phyloP scores from a whole-genome alignment of 306 rosid species.

The Castanea mollissima region DNA sequence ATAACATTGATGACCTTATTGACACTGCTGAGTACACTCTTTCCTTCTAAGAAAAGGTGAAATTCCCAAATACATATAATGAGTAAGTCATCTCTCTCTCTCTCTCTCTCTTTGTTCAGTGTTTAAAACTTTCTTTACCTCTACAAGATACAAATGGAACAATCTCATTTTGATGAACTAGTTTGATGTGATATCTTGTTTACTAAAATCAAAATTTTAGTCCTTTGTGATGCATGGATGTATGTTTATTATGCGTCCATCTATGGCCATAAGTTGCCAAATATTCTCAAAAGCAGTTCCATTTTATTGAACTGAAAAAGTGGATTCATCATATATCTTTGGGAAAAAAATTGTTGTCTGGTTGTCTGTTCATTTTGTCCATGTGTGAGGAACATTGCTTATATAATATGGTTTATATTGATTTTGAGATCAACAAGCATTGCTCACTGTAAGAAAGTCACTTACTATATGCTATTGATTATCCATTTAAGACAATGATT shows the following conservation, averaged over 20 bases:
- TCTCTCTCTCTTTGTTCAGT: neutral
- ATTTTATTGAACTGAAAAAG: too few relatives aligned
- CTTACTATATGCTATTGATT: neutral
- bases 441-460: neutral
- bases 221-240: neutral
- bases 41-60: slow-evolving; percentile 59
- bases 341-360: neutral
- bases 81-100: slow-evolving; percentile 15
- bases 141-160: neutral
- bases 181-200: neutral
- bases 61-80: slow-evolving; percentile 46
- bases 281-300: neutral
- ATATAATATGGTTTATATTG: neutral
- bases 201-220: neutral
- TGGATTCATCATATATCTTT: neutral
- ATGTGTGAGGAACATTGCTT: neutral
- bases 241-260: neutral
- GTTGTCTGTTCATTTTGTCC: neutral
- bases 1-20: slow-evolving; percentile 73
- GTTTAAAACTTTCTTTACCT: neutral
- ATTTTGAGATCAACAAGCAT: neutral
- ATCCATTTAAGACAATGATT: neutral
- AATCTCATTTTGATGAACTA: neutral
- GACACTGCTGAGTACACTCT: slow-evolving; percentile 80
- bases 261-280: neutral